Evolutionary conservation across 78 protist species (phyloP).

Genomic region (Thecamonas trahens): DNA sequence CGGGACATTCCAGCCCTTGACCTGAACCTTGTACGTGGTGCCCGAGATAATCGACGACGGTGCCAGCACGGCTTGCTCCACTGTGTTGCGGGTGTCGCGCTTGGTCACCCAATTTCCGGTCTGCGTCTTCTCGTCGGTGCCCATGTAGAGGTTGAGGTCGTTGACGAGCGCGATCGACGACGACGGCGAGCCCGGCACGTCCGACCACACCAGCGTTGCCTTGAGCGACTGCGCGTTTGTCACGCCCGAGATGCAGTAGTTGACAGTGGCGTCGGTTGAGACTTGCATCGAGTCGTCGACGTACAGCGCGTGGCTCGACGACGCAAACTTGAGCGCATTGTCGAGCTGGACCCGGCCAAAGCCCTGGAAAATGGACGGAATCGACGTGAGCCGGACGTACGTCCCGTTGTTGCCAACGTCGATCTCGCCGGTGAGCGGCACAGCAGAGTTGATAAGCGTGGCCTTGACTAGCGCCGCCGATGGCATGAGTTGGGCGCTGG

Average conservation of each 20-base stretch:
- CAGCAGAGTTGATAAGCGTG: slow-evolving; percentile 47
- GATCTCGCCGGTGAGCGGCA: slow-evolving; percentile 32
- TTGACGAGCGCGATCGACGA: slow-evolving; percentile 52
- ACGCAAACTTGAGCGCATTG: slow-evolving; percentile 1
- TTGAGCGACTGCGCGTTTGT: slow-evolving; percentile 1
- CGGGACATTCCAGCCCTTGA: slow-evolving; percentile 15
- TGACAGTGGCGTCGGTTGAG: background rate
- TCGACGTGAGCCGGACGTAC: background rate
- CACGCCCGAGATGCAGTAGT: slow-evolving; percentile 11
- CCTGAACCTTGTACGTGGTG: slow-evolving; percentile 3
- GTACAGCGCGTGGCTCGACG: background rate
- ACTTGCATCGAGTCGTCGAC: background rate
- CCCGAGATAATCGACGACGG: slow-evolving; percentile 9
- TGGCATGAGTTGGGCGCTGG: slow-evolving; percentile 7
- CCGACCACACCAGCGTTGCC: slow-evolving; percentile 74
- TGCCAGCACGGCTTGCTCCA: slow-evolving; percentile 31
- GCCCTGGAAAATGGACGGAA: slow-evolving; percentile 31
- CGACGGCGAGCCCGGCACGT: slow-evolving; percentile 38
- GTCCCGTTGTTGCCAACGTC: background rate
- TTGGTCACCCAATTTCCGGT: slow-evolving; percentile 20
- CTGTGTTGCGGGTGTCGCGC: slow-evolving; percentile 45
- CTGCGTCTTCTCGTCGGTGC: background rate
- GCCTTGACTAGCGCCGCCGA: slow-evolving; percentile 53
- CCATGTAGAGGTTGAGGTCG: slow-evolving; percentile 43
- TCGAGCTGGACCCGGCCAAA: slow-evolving; percentile 34